Evolutionary conservation across 306 rosid genomes (phyloP).

Genomic region (Gillenia trifoliata): DNA sequence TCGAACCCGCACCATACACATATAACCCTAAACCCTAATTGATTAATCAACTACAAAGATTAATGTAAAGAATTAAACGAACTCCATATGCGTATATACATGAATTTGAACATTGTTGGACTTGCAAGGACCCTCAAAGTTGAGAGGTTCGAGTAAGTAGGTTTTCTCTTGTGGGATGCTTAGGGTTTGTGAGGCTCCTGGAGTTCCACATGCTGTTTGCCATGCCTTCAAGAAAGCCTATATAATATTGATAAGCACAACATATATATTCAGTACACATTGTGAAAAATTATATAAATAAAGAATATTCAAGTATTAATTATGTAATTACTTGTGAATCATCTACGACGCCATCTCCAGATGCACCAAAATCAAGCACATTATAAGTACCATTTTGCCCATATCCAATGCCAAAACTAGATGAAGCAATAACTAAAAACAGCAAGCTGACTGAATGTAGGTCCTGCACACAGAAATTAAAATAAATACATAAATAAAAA

Average conservation of each 20-base stretch:
- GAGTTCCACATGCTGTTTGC: conserved; percentile 27
- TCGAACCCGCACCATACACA: too few relatives aligned
- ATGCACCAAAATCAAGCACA: conserved; percentile 9
- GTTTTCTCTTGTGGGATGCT: not conserved
- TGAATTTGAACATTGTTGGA: too few relatives aligned
- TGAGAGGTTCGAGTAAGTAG: not conserved
- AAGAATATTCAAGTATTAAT: too few relatives aligned
- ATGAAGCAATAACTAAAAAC: not conserved
- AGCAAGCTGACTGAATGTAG: not conserved
- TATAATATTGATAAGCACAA: too few relatives aligned
- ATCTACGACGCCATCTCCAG: not conserved
- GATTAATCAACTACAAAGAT: too few relatives aligned
- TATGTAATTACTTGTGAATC: not conserved
- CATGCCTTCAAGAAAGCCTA: conserved; percentile 34
- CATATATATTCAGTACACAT: too few relatives aligned
- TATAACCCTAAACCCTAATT: too few relatives aligned
- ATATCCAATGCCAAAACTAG: not conserved
- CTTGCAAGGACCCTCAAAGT: not conserved
- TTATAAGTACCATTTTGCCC: not conserved
- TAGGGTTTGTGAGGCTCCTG: not conserved
- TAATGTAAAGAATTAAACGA: too few relatives aligned
- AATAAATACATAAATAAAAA: too few relatives aligned
- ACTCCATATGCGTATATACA: too few relatives aligned
- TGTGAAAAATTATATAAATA: too few relatives aligned
- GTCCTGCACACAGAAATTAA: not conserved